These are phyloP conservation scores for Calamus simplicifolius DNA, from an alignment of 176 grass and related monocot species.

Conservation along the genomic window DNA sequence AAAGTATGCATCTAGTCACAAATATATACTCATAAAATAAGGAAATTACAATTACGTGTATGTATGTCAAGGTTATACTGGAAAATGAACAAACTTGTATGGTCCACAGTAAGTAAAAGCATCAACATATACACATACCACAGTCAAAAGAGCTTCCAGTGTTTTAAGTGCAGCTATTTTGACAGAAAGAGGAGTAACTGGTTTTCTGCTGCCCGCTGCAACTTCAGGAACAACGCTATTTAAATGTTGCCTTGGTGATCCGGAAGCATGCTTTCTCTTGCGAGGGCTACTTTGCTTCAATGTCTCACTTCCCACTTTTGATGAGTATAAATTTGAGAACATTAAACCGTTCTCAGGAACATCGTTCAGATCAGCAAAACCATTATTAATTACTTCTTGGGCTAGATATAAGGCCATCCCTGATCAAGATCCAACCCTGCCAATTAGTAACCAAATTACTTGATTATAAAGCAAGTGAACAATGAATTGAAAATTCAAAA, in stretches of 20 bases:
- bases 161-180: conserved; percentile 72
- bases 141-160: conserved; percentile 73
- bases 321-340: conserved; percentile 1
- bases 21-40: too few species aligned
- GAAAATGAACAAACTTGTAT: too few species aligned
- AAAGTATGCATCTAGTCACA: too few species aligned
- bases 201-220: conserved; percentile 15
- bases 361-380: conserved; percentile 59
- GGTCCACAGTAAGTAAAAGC: too few species aligned
- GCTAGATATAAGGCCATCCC: conserved; percentile 71
- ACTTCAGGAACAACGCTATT: background rate
- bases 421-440: conserved; percentile 31
- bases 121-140: conserved; percentile 30
- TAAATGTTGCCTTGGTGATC: background rate
- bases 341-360: conserved; percentile 27
- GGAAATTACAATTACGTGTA: too few species aligned
- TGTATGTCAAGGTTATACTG: too few species aligned
- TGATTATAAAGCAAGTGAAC: conserved; percentile 16
- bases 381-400: conserved; percentile 61
- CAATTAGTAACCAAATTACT: conserved; percentile 20
- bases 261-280: conserved; percentile 42
- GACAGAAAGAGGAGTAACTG: conserved; percentile 34
- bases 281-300: conserved; percentile 42
- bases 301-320: conserved; percentile 30
- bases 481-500: too few species aligned